Conservation (phyloP, 75 land plant genomes). For the Adiantum capillusveneris region DNA sequence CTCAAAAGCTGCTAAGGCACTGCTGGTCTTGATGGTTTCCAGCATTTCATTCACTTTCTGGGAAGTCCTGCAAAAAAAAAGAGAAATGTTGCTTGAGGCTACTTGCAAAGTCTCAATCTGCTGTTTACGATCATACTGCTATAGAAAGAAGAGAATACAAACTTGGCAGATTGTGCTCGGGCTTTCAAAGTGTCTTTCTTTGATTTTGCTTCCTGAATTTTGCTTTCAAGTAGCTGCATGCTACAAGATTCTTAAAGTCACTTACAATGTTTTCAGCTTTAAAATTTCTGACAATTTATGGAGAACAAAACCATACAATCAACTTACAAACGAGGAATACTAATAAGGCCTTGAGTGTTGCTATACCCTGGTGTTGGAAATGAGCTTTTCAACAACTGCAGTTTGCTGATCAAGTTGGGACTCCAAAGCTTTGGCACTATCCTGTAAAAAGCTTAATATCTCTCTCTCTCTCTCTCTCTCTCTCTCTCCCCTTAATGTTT, state of each 20-base stretch:
- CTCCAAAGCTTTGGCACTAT: slow-evolving; percentile 78
- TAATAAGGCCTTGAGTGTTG: background rate
- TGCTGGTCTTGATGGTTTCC: slow-evolving; percentile 94
- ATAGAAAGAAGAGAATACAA: slow-evolving; percentile 23
- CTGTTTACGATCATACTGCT: too few species aligned
- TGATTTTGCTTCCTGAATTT: slow-evolving; percentile 96
- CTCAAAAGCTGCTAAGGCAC: slow-evolving; percentile 95
- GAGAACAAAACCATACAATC: background rate
- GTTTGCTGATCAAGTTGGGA: slow-evolving; percentile 93
- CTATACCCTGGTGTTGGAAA: slow-evolving; percentile 78
- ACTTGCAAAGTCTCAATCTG: too few species aligned
- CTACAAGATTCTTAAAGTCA: background rate
- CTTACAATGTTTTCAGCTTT: background rate
- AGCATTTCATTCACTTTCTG: slow-evolving; percentile 96
- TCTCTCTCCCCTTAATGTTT: too few species aligned
- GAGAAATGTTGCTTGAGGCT: too few species aligned
- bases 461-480: slow-evolving; percentile 14
- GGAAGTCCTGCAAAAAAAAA: slow-evolving; percentile 51
- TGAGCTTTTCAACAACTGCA: slow-evolving; percentile 85
- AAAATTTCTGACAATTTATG: background rate
- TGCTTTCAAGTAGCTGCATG: slow-evolving; percentile 91
- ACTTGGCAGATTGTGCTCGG: slow-evolving; percentile 99
- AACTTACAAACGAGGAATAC: background rate
- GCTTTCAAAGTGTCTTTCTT: slow-evolving; percentile 98
- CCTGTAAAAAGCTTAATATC: slow-evolving; percentile 36